phyloP scores from a whole-genome alignment of 257 asterid species.

The Solanum clarkiae region DNA sequence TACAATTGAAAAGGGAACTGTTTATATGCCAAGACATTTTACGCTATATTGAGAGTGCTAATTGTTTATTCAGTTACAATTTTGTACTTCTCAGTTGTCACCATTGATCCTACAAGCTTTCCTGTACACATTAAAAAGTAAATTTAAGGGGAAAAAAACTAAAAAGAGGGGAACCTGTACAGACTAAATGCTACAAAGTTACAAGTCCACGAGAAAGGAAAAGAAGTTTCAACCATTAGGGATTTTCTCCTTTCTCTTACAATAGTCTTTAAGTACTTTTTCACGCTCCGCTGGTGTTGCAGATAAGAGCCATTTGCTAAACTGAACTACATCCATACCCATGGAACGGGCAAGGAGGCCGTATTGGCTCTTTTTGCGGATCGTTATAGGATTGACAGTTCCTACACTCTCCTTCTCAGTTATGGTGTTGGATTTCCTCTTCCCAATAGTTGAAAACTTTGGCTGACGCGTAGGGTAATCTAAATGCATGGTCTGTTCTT shows the following conservation, averaged over 20 bases:
- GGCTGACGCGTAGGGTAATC: slow-evolving; percentile 6
- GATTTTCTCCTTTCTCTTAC: slow-evolving; percentile 17
- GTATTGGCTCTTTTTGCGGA: slow-evolving; percentile 33
- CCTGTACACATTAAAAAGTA: not conserved
- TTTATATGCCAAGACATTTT: not conserved
- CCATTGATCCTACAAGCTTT: not conserved
- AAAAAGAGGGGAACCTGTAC: not conserved
- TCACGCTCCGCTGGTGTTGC: slow-evolving; percentile 27
- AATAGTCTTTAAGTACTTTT: slow-evolving; percentile 15
- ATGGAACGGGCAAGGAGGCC: slow-evolving; percentile 48
- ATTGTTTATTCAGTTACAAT: not conserved
- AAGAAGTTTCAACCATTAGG: slow-evolving; percentile 5
- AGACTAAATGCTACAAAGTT: not conserved
- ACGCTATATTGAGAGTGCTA: not conserved
- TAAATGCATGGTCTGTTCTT: not conserved
- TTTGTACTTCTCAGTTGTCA: not conserved
- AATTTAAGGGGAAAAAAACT: not conserved
- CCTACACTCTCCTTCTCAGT: slow-evolving; percentile 12
- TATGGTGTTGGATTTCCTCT: slow-evolving; percentile 12
- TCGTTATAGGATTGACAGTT: slow-evolving; percentile 16
- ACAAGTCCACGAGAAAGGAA: not conserved
- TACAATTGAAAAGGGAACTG: not conserved
- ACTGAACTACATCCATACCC: slow-evolving; percentile 60
- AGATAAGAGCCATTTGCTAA: slow-evolving; percentile 48
- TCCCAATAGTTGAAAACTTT: not conserved